Evolutionary conservation across 768 basidiomycete genomes (phyloP).

Genomic region (Pholiota microspora): DNA sequence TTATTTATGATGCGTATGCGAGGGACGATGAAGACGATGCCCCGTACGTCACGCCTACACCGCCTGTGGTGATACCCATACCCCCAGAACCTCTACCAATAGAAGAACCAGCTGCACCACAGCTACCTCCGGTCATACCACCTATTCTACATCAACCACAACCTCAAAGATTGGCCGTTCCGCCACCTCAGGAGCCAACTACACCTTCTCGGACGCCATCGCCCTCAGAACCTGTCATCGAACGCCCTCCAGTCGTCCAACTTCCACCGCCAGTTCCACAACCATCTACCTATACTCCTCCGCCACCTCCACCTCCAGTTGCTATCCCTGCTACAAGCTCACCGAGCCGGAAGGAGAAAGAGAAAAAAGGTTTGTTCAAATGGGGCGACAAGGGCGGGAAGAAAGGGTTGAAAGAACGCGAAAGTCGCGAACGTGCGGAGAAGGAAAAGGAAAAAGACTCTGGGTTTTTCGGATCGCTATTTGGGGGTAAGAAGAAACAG

Average conservation of each 20-base stretch:
- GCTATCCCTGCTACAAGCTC: slow-evolving; percentile 9
- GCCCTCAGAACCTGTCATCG: slow-evolving; percentile 36
- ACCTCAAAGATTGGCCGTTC: slow-evolving; percentile 52
- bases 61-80: background rate
- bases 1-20: slow-evolving; percentile 84
- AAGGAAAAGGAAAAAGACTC: slow-evolving; percentile 71
- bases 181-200: slow-evolving; percentile 32
- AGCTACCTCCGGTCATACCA: slow-evolving; percentile 16
- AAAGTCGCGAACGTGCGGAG: slow-evolving; percentile 42
- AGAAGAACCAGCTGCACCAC: slow-evolving; percentile 11
- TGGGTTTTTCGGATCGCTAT: slow-evolving; percentile 90
- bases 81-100: slow-evolving; percentile 15
- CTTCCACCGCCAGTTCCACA: slow-evolving; percentile 30
- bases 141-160: slow-evolving; percentile 65
- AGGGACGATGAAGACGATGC: slow-evolving; percentile 52
- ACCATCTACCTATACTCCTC: slow-evolving; percentile 27
- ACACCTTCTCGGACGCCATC: slow-evolving; percentile 60
- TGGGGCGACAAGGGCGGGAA: slow-evolving; percentile 70
- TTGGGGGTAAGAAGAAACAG: slow-evolving; percentile 83
- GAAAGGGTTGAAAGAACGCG: slow-evolving; percentile 41
- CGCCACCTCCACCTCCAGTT: slow-evolving; percentile 17
- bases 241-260: slow-evolving; percentile 21
- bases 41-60: background rate
- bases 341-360: slow-evolving; percentile 62
- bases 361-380: slow-evolving; percentile 70